Conservation (phyloP, 2,329 filamentous ascomycete species). For the Colletotrichum filicis region DNA sequence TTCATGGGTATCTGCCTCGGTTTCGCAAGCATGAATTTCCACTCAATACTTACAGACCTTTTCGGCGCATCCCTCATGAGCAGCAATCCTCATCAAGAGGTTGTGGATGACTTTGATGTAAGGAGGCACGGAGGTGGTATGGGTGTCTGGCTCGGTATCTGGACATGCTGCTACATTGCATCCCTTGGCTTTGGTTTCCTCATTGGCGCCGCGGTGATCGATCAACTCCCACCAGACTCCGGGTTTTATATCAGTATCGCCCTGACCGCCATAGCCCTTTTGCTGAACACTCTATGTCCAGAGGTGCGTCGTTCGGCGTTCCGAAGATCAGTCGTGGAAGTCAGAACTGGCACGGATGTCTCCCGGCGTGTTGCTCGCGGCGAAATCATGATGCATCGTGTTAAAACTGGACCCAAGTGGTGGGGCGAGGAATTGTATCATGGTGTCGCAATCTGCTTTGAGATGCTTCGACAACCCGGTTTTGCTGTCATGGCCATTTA, state of each 20-base stretch:
- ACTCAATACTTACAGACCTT: conserved; percentile 77
- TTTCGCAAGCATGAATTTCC: conserved; percentile 82
- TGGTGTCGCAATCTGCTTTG: conserved; percentile 71
- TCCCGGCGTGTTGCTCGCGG: conserved; percentile 73
- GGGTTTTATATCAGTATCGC: conserved; percentile 81
- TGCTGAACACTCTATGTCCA: conserved; percentile 77
- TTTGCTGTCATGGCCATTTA: conserved; percentile 80
- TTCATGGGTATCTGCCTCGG: conserved; percentile 77
- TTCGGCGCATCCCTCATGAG: conserved; percentile 83
- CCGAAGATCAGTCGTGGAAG: conserved; percentile 74
- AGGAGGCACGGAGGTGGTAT: conserved; percentile 81
- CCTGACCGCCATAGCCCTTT: conserved; percentile 70
- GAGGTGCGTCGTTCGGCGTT: conserved; percentile 78
- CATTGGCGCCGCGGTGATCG: conserved; percentile 76
- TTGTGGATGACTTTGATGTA: conserved; percentile 74
- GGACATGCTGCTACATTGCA: conserved; percentile 82
- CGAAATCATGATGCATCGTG: conserved; percentile 81
- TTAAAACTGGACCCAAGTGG: conserved; percentile 77
- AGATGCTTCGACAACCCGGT: conserved; percentile 80
- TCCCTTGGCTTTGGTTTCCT: conserved; percentile 79
- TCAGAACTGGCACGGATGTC: conserved; percentile 62
- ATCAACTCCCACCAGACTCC: conserved; percentile 72
- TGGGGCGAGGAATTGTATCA: conserved; percentile 83
- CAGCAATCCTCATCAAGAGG: conserved; percentile 76
- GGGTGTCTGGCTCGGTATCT: conserved; percentile 82